Conservation (phyloP, 495 filamentous ascomycete species). For the Clavariopsis aquatica region DNA sequence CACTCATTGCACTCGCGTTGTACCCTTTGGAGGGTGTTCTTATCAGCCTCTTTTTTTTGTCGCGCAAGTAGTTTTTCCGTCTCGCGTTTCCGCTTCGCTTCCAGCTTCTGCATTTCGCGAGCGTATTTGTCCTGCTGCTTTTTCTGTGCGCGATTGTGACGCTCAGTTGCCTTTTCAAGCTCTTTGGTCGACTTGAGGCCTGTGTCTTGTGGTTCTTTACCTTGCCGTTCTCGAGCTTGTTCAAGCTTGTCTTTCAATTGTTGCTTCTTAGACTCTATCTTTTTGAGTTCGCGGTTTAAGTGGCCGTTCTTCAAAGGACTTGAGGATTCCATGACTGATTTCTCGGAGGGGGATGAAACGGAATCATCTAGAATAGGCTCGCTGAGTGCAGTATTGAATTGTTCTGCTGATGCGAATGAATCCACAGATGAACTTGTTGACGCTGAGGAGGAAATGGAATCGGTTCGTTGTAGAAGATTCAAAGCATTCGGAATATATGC, state of each 20-base stretch:
- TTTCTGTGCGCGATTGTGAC: conserved; percentile 59
- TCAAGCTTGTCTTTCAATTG: conserved; percentile 71
- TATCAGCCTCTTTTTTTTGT: conserved; percentile 43
- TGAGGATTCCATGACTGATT: conserved; percentile 36
- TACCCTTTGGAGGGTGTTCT: conserved; percentile 34
- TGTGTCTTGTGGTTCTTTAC: conserved; percentile 56
- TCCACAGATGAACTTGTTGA: conserved; percentile 28
- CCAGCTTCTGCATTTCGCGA: conserved; percentile 63
- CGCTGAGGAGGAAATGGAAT: conserved; percentile 21
- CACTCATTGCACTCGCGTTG: conserved; percentile 46
- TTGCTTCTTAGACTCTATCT: conserved; percentile 68
- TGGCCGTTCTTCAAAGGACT: conserved; percentile 39
- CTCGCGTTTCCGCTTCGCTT: conserved; percentile 53
- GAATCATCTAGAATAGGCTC: neutral
- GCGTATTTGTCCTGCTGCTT: conserved; percentile 67
- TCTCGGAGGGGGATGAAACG: conserved; percentile 16
- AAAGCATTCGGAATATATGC: conserved; percentile 19
- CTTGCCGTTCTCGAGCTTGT: conserved; percentile 50
- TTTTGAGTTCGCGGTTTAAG: conserved; percentile 72
- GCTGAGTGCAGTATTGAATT: conserved; percentile 37
- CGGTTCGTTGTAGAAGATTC: conserved; percentile 23
- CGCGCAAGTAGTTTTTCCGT: conserved; percentile 42
- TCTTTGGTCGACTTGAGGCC: conserved; percentile 47
- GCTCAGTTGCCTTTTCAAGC: conserved; percentile 56
- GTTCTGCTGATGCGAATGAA: conserved; percentile 45